Percentiles rank a stretch among this genome's conserved stretches.
Evolutionary conservation across 768 basidiomycete genomes (phyloP).

Genomic region (Leucocoprinus birnbaumii): DNA sequence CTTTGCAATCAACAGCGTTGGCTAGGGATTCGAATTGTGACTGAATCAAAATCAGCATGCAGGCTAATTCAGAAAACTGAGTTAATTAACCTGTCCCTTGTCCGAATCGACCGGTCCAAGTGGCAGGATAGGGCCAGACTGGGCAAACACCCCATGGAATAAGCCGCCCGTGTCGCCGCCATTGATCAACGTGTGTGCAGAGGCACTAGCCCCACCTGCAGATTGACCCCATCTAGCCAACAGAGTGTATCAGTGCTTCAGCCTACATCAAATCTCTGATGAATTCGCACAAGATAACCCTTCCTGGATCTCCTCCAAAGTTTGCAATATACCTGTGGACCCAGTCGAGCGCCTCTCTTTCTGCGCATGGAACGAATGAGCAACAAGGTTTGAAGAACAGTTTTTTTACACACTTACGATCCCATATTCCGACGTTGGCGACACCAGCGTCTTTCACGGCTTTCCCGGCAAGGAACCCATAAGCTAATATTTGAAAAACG

Average conservation of each 20-base stretch:
- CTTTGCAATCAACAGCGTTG: constrained; percentile 15
- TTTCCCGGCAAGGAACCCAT: constrained; percentile 38
- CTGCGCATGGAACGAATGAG: constrained; percentile 11
- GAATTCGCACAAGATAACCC: constrained; percentile 42
- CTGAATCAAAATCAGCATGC: constrained; percentile 10
- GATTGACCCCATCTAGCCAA: constrained; percentile 10
- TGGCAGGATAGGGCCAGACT: constrained; percentile 41
- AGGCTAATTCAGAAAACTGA: constrained; percentile 37
- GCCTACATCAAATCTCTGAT: not conserved
- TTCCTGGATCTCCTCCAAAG: constrained; percentile 60
- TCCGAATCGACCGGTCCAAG: constrained; percentile 38
- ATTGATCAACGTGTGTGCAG: constrained; percentile 7
- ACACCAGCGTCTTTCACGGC: constrained; percentile 35
- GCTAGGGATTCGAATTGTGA: not conserved
- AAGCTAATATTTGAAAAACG: constrained; percentile 35
- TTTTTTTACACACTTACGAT: constrained; percentile 42
- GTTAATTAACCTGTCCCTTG: constrained; percentile 33
- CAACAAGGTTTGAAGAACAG: constrained; percentile 21
- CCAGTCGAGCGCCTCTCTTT: constrained; percentile 49
- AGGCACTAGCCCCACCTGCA: constrained; percentile 12
- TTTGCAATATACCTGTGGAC: constrained; percentile 53
- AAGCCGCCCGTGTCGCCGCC: not conserved
- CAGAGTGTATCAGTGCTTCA: not conserved
- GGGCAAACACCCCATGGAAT: constrained; percentile 11
- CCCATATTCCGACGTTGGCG: constrained; percentile 49